Conservation (phyloP, 2,329 filamentous ascomycete species). For the Exophiala alcalophila region DNA sequence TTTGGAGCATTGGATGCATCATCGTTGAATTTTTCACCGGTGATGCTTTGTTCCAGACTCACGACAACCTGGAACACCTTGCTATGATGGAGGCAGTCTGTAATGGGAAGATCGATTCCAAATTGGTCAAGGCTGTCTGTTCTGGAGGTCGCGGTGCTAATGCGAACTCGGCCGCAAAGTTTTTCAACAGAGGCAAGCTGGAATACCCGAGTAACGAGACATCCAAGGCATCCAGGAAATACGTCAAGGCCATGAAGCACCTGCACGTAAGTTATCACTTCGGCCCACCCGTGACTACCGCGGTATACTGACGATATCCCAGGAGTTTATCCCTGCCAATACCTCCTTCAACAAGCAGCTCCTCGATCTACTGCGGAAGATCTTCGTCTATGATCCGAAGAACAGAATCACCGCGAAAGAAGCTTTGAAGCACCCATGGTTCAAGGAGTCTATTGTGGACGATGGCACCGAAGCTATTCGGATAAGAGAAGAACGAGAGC, state of each 20-base stretch:
- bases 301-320: constrained; percentile 29
- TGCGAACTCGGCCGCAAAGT: constrained; percentile 56
- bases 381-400: constrained; percentile 66
- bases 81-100: constrained; percentile 68
- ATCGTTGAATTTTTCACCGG: constrained; percentile 67
- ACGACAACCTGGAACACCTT: constrained; percentile 65
- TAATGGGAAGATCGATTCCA: constrained; percentile 54
- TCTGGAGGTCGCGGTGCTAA: constrained; percentile 47
- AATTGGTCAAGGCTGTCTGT: constrained; percentile 54
- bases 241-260: constrained; percentile 66
- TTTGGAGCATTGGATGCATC: constrained; percentile 69
- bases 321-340: constrained; percentile 62
- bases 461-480: constrained; percentile 64
- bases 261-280: constrained; percentile 48
- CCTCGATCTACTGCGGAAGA: constrained; percentile 59
- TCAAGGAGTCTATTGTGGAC: constrained; percentile 61
- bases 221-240: constrained; percentile 61
- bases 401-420: constrained; percentile 63
- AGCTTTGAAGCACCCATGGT: constrained; percentile 65
- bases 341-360: constrained; percentile 61
- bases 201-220: constrained; percentile 64
- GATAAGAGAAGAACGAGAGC: constrained; percentile 46
- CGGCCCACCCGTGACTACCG: not conserved
- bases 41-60: constrained; percentile 66
- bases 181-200: constrained; percentile 56